These are phyloP conservation scores for Phanerochaete carnosa DNA, from an alignment of 768 basidiomycete genomes.

Conservation along the genomic window DNA sequence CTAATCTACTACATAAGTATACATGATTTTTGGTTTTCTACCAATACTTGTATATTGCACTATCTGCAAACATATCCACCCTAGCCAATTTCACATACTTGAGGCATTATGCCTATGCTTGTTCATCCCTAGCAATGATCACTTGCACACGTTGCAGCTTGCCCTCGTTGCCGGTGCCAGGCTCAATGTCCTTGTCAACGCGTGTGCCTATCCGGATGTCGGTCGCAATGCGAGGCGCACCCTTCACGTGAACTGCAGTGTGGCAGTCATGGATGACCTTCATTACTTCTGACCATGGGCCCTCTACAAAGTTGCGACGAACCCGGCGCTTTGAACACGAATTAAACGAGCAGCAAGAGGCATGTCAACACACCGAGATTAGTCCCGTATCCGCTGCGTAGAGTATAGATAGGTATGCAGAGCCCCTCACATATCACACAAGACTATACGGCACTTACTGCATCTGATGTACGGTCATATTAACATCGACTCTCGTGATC, in stretches of 20 bases:
- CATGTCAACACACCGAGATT: constrained; percentile 58
- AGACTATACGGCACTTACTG: constrained; percentile 46
- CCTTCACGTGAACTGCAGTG: constrained; percentile 75
- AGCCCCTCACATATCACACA: neutral
- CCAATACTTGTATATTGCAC: neutral
- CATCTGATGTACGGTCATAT: constrained; percentile 43
- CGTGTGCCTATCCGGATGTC: constrained; percentile 96
- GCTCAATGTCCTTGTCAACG: constrained; percentile 57
- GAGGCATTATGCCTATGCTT: constrained; percentile 3
- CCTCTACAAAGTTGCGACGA: constrained; percentile 41
- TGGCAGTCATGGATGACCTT: constrained; percentile 92
- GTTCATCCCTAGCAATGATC: constrained; percentile 50
- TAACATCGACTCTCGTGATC: neutral
- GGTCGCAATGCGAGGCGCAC: constrained; percentile 76
- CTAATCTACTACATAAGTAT: neutral
- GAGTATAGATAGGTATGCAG: neutral
- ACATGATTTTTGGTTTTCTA: neutral
- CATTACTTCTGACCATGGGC: constrained; percentile 82
- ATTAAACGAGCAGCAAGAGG: neutral
- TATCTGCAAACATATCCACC: neutral
- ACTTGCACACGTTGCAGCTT: constrained; percentile 83
- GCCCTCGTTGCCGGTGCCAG: constrained; percentile 69
- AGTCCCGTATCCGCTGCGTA: constrained; percentile 81
- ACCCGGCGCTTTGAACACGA: neutral
- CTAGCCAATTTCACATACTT: neutral